Conservation (phyloP, 1,284 basidiomycete species). For the Rugosomyces carneus region DNA sequence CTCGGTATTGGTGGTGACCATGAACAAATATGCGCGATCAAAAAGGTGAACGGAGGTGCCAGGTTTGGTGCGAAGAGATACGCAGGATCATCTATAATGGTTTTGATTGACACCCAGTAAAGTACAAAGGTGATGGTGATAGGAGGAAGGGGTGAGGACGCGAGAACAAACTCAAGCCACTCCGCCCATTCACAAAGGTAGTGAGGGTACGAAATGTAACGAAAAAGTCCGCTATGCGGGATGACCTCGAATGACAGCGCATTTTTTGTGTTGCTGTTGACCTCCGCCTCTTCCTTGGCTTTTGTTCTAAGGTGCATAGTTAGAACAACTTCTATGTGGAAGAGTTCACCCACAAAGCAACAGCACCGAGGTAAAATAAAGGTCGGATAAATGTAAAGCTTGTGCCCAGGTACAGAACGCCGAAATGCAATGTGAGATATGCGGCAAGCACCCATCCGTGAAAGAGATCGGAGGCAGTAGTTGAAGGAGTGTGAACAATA, state of each 20-base stretch:
- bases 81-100: constrained; percentile 1
- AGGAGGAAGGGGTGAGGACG: constrained; percentile 39
- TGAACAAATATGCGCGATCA: constrained; percentile 17
- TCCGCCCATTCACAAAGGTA: constrained; percentile 91
- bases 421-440: constrained; percentile 8
- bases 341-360: constrained; percentile 4
- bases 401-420: constrained; percentile 6
- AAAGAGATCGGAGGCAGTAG: neutral
- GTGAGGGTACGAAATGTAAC: constrained; percentile 84
- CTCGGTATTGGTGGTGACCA: constrained; percentile 20
- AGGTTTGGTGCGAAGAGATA: constrained; percentile 13
- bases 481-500: constrained; percentile 5
- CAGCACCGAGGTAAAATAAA: constrained; percentile 4
- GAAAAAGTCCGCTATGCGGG: constrained; percentile 49
- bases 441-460: constrained; percentile 8
- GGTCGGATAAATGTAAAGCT: neutral
- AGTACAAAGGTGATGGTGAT: constrained; percentile 13
- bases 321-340: constrained; percentile 7
- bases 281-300: constrained; percentile 5
- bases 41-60: constrained; percentile 16
- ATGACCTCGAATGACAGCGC: neutral
- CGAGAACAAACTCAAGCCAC: constrained; percentile 76
- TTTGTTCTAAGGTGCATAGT: neutral
- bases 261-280: neutral
- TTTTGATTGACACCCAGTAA: neutral